Percentiles rank a stretch among this genome's conserved stretches.
phyloP scores from a whole-genome alignment of 768 basidiomycete genomes.

The Suillus cothurnatus region DNA sequence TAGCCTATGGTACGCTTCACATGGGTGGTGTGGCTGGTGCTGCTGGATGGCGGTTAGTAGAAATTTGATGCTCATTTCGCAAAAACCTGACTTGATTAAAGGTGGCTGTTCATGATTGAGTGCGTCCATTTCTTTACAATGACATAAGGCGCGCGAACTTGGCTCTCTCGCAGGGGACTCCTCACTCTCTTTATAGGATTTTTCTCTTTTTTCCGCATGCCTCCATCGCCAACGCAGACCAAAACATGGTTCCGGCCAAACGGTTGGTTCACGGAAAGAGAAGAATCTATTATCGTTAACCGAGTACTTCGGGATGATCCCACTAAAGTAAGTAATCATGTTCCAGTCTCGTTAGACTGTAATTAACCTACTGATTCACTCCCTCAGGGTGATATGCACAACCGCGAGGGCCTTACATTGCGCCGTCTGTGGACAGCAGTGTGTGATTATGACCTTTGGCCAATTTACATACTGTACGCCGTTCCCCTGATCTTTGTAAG shows the following conservation, averaged over 20 bases:
- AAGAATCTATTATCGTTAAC: constrained; percentile 62
- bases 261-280: constrained; percentile 65
- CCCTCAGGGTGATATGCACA: constrained; percentile 64
- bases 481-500: constrained; percentile 1
- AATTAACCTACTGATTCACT: not conserved
- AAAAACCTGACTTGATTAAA: constrained; percentile 12
- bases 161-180: constrained; percentile 36
- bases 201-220: constrained; percentile 58
- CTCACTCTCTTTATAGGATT: constrained; percentile 56
- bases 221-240: constrained; percentile 61
- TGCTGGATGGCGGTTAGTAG: constrained; percentile 51
- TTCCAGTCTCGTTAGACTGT: not conserved
- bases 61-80: not conserved
- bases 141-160: constrained; percentile 41
- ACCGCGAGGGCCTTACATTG: constrained; percentile 58
- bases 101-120: constrained; percentile 65
- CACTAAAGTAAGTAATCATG: constrained; percentile 45
- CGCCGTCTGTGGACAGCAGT: constrained; percentile 54
- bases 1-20: constrained; percentile 62
- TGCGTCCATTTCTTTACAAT: constrained; percentile 38
- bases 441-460: constrained; percentile 68
- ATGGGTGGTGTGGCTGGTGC: constrained; percentile 56
- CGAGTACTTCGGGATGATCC: constrained; percentile 68
- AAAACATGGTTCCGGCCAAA: constrained; percentile 58
- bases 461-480: constrained; percentile 54